Percentiles rank a stretch among this genome's conserved stretches.
Conservation (phyloP, 148 eudicot genomes). For the Dysphania ambrosioides region DNA sequence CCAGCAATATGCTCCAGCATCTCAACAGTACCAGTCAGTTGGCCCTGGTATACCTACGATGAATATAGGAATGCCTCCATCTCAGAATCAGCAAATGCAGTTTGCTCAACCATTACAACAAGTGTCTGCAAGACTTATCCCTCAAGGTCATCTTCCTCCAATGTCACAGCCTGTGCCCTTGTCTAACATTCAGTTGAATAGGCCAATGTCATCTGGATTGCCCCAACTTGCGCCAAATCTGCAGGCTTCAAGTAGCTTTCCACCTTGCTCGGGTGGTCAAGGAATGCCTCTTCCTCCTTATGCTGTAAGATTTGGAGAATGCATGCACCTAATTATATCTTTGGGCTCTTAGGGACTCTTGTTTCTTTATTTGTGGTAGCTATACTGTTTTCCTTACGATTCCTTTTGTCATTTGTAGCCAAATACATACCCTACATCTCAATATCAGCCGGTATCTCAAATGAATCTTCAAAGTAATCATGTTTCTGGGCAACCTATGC, state of each 20-base stretch:
- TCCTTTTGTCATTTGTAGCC: slow-evolving; percentile 45
- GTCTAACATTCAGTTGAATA: slow-evolving; percentile 52
- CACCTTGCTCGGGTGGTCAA: slow-evolving; percentile 47
- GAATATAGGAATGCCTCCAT: slow-evolving; percentile 59
- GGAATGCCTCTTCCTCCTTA: slow-evolving; percentile 46
- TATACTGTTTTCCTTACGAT: slow-evolving; percentile 30
- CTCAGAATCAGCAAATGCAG: slow-evolving; percentile 52
- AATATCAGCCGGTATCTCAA: slow-evolving; percentile 50
- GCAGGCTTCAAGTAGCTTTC: slow-evolving; percentile 49
- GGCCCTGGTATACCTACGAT: slow-evolving; percentile 37
- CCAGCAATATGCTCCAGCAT: slow-evolving; percentile 54
- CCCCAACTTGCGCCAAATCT: slow-evolving; percentile 53
- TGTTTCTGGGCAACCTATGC: slow-evolving; percentile 44
- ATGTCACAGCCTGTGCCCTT: slow-evolving; percentile 49
- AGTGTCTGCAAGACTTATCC: slow-evolving; percentile 45
- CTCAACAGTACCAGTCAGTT: slow-evolving; percentile 69
- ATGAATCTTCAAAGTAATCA: slow-evolving; percentile 42
- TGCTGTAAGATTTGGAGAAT: slow-evolving; percentile 44
- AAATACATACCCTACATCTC: slow-evolving; percentile 45
- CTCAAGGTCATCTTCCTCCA: slow-evolving; percentile 44
- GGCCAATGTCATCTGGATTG: slow-evolving; percentile 46
- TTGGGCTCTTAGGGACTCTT: slow-evolving; percentile 14
- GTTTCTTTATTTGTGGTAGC: slow-evolving; percentile 6
- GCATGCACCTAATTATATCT: slow-evolving; percentile 28
- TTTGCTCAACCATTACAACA: slow-evolving; percentile 61